Base-by-base conservation (phyloP, 2,329 filamentous ascomycete genomes). In the Trichoderma sp. region DNA sequence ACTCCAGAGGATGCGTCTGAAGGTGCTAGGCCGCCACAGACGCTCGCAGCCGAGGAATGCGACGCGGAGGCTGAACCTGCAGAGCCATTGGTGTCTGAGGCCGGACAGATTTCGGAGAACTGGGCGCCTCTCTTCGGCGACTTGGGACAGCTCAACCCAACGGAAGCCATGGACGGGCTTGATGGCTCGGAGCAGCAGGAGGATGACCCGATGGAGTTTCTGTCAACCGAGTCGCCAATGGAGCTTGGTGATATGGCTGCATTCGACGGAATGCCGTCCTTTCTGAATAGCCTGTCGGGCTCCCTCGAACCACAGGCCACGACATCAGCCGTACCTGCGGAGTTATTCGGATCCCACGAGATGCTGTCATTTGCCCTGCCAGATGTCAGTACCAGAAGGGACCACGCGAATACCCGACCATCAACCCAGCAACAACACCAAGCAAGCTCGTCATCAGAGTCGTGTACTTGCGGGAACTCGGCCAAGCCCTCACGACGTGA, bases 201-300 rank as follows among this genome's bases (percentile, higher is more conserved):
- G 1, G 24, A 59, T 41, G 43, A 39, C 7, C 6, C 45, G 10
- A 45, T 65, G 19, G 56, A 65, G 14, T 61, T 60, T 19, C 12
- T 65, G 4, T 60, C 57, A 19, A n/a, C 7, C 3, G 55, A 55
- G 17, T 51, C 63, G 12, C 63, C 63, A 1, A 54, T 54, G 56
- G 63, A 65, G 21, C 26, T 65, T n/a, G 47, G 34, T 39, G 56
- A 52, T 12, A 28, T 52, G n/a, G 34, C 45, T 26, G 21, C 19
- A 39, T 60, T 60, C 24, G 19, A 19, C 15, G 30, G 28, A 10
- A 60, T 51, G 17, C 30, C 44, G 5, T 61, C 57, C 1, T 65
- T 44, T 12, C 15, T 60, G 7, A 41, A 60, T 12, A 47, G 47
- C n/a, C 26, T 65, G 21, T 19, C 55, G 41, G 28, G 19, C 34